A percentile compares a stretch with the other conserved stretches of the same genome.
Conservation (phyloP, 2,329 filamentous ascomycete genomes). For the Dryadomyces quercus-mongolicae region DNA sequence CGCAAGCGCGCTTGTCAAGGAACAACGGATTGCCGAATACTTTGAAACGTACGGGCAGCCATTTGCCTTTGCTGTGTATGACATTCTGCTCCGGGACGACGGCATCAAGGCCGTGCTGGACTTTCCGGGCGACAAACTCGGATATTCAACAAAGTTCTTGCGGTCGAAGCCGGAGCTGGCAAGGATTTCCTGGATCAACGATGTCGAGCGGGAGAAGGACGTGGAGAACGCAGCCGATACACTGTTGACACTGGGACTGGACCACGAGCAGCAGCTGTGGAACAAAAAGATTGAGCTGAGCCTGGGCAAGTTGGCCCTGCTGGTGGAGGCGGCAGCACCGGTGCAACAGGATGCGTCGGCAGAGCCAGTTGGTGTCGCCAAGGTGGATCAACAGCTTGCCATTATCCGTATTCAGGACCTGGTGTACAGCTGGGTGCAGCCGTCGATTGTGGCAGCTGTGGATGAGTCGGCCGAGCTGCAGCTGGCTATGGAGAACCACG, state of each 20-base stretch:
- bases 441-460: conserved; percentile 57
- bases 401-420: conserved; percentile 70
- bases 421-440: conserved; percentile 58
- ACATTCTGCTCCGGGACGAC: conserved; percentile 57
- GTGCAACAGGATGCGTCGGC: neutral
- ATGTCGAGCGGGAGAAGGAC: conserved; percentile 65
- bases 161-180: conserved; percentile 58
- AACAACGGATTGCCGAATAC: conserved; percentile 33
- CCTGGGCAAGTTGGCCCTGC: conserved; percentile 66
- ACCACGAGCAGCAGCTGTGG: conserved; percentile 72
- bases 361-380: conserved; percentile 14
- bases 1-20: conserved; percentile 31
- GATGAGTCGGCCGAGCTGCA: conserved; percentile 70
- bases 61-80: conserved; percentile 70
- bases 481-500: conserved; percentile 59
- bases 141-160: conserved; percentile 69
- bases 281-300: conserved; percentile 88
- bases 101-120: conserved; percentile 58
- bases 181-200: conserved; percentile 90
- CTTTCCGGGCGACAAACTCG: conserved; percentile 54
- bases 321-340: conserved; percentile 39
- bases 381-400: conserved; percentile 51
- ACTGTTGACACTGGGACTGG: conserved; percentile 56
- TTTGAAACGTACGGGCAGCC: conserved; percentile 53
- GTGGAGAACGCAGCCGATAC: conserved; percentile 61